These are phyloP conservation scores for Cocos nucifera DNA, from an alignment of 176 grass and related monocot species.

Conservation along the genomic window DNA sequence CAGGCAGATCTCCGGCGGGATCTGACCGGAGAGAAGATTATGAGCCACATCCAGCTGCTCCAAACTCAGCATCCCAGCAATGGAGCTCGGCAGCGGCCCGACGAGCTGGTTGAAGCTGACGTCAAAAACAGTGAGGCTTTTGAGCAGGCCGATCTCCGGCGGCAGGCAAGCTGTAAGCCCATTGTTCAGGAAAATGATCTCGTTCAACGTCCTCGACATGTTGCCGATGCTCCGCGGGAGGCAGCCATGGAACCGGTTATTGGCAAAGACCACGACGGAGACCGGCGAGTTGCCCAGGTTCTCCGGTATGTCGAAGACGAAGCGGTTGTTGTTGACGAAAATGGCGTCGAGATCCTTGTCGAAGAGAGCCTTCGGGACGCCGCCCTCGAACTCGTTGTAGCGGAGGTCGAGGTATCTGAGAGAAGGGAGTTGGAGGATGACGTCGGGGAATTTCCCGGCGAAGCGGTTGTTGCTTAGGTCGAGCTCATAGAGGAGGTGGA, in stretches of 20 bases:
- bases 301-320: conserved; percentile 61
- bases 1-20: conserved; percentile 53
- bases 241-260: conserved; percentile 72
- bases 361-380: conserved; percentile 55
- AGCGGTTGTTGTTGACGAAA: conserved; percentile 74
- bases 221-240: conserved; percentile 60
- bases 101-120: conserved; percentile 62
- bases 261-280: conserved; percentile 68
- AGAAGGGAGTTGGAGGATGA: conserved; percentile 28
- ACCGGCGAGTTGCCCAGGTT: conserved; percentile 80
- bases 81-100: conserved; percentile 46
- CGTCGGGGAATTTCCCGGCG: conserved; percentile 58
- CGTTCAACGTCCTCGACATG: conserved; percentile 69
- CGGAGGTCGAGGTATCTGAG: conserved; percentile 60
- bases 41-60: conserved; percentile 70
- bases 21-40: conserved; percentile 51
- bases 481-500: conserved; percentile 60
- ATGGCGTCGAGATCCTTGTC: conserved; percentile 61
- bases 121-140: conserved; percentile 59
- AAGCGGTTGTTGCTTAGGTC: conserved; percentile 98
- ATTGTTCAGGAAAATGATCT: conserved; percentile 71
- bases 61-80: conserved; percentile 29
- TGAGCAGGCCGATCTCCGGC: conserved; percentile 44
- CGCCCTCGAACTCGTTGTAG: conserved; percentile 70
- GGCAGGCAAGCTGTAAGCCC: conserved; percentile 66